Evolutionary conservation across 306 rosid species (phyloP), one percentile per base, ranked within the genome.

Genomic region (Casuarina equisetifolia): DNA sequence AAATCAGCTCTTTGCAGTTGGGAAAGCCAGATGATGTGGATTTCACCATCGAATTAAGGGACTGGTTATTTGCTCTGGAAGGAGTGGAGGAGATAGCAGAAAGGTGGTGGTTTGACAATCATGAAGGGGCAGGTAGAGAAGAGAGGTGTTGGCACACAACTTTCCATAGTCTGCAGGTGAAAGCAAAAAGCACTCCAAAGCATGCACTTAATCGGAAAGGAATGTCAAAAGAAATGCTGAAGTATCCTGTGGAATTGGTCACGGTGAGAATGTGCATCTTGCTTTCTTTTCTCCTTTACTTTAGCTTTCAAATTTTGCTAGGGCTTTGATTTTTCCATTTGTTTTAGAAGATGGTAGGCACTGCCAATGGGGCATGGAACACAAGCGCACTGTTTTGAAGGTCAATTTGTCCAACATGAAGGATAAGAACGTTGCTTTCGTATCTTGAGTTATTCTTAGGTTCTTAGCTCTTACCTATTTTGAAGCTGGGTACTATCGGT

Each of bases 61-160:
- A 92, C 83, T 92, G 98, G 98, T 78, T 94, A 79, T 92, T 94
- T 87, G 97, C 97, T 84, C 96, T 94, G 74, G 98, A 94, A 89
- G 96, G 96, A 73, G 90, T 85, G 46, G 88, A 87, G 62, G 96
- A 92, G 82, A 85, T 80, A 86, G 87, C 90, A 83, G 96, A 89
- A 84, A 85, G 83, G 66, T 84, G 90, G 92, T 85, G 93, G 94
- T 88, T 85, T 83, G 81, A 83, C 63, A 81, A 79, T 85, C 84
- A 82, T 57, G 91, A 85, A 71, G 87, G 75, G 76, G 84, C 76
- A 59, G 81, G 80, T 82, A 82, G 98, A 88, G 98, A 92, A 85
- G 93, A 92, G 72, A 90, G 88, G 83, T 89, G 93, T 86, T 94
- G 98, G 98, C 98, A 94, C 78, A 72, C 91, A 73, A 81, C 91